phyloP scores from a whole-genome alignment of 2,329 filamentous ascomycete species.

The Ceratocystis eucalypticola region DNA sequence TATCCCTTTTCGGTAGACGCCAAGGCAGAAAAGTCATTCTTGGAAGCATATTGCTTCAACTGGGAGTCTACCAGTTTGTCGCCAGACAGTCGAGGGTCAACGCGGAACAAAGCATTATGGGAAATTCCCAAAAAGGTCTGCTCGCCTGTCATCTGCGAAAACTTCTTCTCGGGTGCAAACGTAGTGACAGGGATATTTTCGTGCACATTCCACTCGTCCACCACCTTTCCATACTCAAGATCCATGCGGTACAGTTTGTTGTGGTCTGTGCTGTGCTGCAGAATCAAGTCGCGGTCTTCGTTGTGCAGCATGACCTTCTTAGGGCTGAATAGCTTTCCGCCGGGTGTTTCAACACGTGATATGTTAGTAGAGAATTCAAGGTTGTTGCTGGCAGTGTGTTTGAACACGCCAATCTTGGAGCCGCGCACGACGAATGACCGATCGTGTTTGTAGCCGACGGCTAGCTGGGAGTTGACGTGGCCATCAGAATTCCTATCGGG shows the following conservation, averaged over 20 bases:
- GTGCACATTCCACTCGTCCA: constrained; percentile 97
- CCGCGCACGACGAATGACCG: constrained; percentile 93
- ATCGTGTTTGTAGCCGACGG: constrained; percentile 94
- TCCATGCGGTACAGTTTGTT: constrained; percentile 96
- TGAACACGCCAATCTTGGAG: constrained; percentile 98
- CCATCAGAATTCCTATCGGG: constrained; percentile 56
- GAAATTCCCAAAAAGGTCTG: constrained; percentile 93
- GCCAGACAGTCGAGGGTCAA: constrained; percentile 80
- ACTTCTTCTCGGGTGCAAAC: constrained; percentile 95
- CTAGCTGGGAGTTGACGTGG: constrained; percentile 83
- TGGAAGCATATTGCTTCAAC: constrained; percentile 89
- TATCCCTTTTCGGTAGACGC: constrained; percentile 95
- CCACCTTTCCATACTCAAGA: constrained; percentile 90
- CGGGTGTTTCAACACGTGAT: constrained; percentile 81
- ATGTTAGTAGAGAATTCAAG: constrained; percentile 96
- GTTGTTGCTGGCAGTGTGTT: constrained; percentile 82
- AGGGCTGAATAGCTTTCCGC: constrained; percentile 76
- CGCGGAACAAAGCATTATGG: constrained; percentile 79
- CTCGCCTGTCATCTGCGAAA: constrained; percentile 89
- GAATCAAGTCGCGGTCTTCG: constrained; percentile 76
- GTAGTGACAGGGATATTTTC: constrained; percentile 87
- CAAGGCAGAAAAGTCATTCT: constrained; percentile 92
- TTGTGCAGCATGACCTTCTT: constrained; percentile 95
- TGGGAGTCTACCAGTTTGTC: constrained; percentile 87
- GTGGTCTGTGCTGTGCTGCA: constrained; percentile 71